Conservation (phyloP, 2,329 filamentous ascomycete species). For the Seiridium unicorne region DNA sequence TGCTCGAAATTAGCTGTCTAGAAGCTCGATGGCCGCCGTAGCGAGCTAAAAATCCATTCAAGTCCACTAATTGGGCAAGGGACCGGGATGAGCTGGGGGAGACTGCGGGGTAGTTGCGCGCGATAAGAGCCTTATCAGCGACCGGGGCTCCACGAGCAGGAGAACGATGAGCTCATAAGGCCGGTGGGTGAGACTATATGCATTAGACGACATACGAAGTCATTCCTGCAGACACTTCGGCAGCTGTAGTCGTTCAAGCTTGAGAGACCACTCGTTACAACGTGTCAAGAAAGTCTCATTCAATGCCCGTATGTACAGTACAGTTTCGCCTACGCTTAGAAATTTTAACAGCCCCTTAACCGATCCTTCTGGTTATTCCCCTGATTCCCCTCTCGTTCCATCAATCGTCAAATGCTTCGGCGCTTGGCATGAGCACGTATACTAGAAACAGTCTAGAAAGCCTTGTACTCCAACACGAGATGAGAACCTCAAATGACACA, state of each 20-base stretch:
- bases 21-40: too few relatives aligned
- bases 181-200: too few relatives aligned
- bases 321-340: too few relatives aligned
- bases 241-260: too few relatives aligned
- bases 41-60: not conserved
- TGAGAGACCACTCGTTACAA: not conserved
- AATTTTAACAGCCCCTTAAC: too few relatives aligned
- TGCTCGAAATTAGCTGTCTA: not conserved
- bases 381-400: too few relatives aligned
- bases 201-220: too few relatives aligned
- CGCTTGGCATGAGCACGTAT: not conserved
- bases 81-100: not conserved
- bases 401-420: too few relatives aligned
- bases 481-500: not conserved
- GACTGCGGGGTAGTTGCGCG: conserved; percentile 18
- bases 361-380: too few relatives aligned
- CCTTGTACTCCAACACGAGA: not conserved
- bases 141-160: too few relatives aligned
- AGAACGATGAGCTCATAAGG: too few relatives aligned
- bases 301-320: not conserved
- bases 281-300: not conserved
- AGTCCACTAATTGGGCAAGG: not conserved
- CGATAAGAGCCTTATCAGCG: conserved; percentile 4
- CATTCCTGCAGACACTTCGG: too few relatives aligned
- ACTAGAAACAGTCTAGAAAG: conserved; percentile 3